Conservation (phyloP, 495 filamentous ascomycete genomes). For the Lindgomyces ingoldianus region DNA sequence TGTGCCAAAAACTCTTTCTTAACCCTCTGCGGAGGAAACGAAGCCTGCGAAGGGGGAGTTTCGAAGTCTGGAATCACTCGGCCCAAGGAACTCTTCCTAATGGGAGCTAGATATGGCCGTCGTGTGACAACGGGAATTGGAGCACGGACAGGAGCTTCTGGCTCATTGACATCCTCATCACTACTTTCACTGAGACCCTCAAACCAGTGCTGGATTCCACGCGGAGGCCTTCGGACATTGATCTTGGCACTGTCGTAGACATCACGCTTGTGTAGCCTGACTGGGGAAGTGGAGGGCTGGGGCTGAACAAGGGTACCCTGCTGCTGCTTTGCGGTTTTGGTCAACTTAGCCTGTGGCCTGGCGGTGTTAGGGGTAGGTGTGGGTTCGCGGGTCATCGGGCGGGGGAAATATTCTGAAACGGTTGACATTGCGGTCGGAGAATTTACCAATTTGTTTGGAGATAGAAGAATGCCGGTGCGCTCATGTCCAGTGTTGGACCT, state of each 20-base stretch:
- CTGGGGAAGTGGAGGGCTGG: conserved; percentile 19
- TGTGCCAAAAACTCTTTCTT: not conserved
- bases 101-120: conserved; percentile 1
- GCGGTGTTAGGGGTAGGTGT: conserved; percentile 15
- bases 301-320: conserved; percentile 15
- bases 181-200: conserved; percentile 45
- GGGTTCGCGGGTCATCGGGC: conserved; percentile 28
- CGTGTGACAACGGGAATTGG: conserved; percentile 4
- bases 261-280: conserved; percentile 37
- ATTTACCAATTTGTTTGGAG: conserved; percentile 40
- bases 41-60: not conserved
- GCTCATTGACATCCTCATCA: conserved; percentile 40
- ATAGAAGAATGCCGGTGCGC: conserved; percentile 23
- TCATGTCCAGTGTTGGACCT: not conserved
- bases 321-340: conserved; percentile 29
- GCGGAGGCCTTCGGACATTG: conserved; percentile 45
- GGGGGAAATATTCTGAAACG: conserved; percentile 37
- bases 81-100: conserved; percentile 22
- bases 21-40: conserved; percentile 1
- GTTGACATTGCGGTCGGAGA: conserved; percentile 39
- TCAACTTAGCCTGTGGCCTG: conserved; percentile 20
- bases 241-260: conserved; percentile 45
- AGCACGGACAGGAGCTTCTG: not conserved
- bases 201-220: conserved; percentile 50
- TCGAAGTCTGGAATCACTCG: conserved; percentile 4